Evolutionary conservation across 2,329 filamentous ascomycete genomes (phyloP).

Genomic region (Akanthomyces dipterigenus): DNA sequence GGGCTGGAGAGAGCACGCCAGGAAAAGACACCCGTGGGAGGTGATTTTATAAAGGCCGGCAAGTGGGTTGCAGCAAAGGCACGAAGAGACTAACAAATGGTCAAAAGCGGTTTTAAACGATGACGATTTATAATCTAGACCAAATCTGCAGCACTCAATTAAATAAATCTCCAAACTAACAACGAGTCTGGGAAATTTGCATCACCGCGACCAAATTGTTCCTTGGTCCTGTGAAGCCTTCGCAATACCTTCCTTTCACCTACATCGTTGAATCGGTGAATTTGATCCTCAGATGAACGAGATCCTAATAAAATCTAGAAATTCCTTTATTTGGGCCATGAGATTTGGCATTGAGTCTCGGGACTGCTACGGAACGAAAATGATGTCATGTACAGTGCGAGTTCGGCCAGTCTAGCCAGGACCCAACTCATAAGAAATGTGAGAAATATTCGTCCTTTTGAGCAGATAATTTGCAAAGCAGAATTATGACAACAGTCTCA

Average conservation of each 20-base stretch:
- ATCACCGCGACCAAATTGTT: background rate
- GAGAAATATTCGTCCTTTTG: too few relatives aligned
- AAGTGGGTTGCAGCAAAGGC: slow-evolving; percentile 14
- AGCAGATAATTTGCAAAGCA: too few relatives aligned
- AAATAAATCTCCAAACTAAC: background rate
- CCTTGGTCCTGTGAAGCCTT: background rate
- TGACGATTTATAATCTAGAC: background rate
- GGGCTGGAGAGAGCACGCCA: slow-evolving; percentile 35
- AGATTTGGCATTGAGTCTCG: too few relatives aligned
- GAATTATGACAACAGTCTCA: too few relatives aligned
- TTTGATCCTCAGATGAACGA: background rate
- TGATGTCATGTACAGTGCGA: too few relatives aligned
- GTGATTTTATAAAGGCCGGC: slow-evolving; percentile 20
- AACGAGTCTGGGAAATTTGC: background rate
- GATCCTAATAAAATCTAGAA: background rate
- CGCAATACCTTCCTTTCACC: background rate
- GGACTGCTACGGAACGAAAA: too few relatives aligned
- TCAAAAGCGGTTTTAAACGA: background rate
- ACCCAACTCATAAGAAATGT: too few relatives aligned
- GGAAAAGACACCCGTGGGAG: slow-evolving; percentile 28
- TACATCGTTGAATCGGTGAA: background rate
- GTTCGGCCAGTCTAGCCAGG: too few relatives aligned
- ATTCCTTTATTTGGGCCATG: background rate
- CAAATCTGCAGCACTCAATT: background rate
- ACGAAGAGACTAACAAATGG: slow-evolving; percentile 6